These are phyloP conservation scores for Kappamyces sp. DNA, from an alignment of 192 early-diverging fungal genomes.

Conservation along the genomic window DNA sequence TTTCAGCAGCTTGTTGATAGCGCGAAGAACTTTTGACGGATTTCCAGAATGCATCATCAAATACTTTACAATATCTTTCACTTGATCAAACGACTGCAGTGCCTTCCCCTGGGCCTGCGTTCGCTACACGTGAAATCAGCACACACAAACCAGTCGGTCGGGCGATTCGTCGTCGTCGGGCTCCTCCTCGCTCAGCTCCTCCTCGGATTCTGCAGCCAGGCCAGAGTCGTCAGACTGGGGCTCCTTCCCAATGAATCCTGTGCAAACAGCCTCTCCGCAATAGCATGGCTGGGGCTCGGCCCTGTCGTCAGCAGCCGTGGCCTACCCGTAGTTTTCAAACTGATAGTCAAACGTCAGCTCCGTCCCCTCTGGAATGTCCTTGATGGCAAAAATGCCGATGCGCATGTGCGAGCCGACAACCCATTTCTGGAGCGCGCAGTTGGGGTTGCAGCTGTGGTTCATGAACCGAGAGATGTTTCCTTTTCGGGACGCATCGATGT, in stretches of 20 bases:
- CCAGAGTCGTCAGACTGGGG: constrained; percentile 4
- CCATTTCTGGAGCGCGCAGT: constrained; percentile 96
- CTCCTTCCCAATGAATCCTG: constrained; percentile 74
- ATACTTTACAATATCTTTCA: constrained; percentile 67
- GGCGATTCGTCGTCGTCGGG: constrained; percentile 43
- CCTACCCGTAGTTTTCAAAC: constrained; percentile 87
- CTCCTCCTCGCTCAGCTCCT: constrained; percentile 8
- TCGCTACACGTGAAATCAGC: constrained; percentile 48
- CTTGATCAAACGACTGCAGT: constrained; percentile 64
- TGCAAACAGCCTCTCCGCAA: constrained; percentile 83
- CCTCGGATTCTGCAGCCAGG: not conserved
- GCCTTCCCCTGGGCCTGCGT: constrained; percentile 47
- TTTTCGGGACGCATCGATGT: constrained; percentile 91
- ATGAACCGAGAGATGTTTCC: constrained; percentile 95
- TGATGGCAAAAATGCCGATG: constrained; percentile 92
- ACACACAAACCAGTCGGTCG: constrained; percentile 49
- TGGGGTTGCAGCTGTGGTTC: constrained; percentile 96
- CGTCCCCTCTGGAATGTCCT: constrained; percentile 66
- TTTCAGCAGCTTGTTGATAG: constrained; percentile 59
- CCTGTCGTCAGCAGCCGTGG: constrained; percentile 31
- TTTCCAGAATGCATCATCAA: constrained; percentile 59
- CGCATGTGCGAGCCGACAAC: constrained; percentile 81
- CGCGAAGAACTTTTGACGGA: constrained; percentile 42
- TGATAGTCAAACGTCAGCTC: constrained; percentile 99
- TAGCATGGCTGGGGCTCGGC: constrained; percentile 86